phyloP scores from a whole-genome alignment of 2,329 filamentous ascomycete species.

The Fusarium buharicum region DNA sequence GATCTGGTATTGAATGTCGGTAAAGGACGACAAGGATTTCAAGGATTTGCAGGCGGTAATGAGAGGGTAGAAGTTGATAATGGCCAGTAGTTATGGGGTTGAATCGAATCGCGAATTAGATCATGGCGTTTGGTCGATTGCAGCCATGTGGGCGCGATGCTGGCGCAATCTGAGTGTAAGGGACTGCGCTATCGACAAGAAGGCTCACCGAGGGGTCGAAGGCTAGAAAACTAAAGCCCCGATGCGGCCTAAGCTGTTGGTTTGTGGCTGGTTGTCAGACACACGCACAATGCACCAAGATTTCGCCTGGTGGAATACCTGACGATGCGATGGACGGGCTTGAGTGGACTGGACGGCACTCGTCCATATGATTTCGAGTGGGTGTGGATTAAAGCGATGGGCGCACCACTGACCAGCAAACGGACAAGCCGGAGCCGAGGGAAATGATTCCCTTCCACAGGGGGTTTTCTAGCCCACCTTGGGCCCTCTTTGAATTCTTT shows the following conservation, averaged over 20 bases:
- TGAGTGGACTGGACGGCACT: slow-evolving; percentile 11
- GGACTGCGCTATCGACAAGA: slow-evolving; percentile 45
- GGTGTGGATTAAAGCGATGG: slow-evolving; percentile 16
- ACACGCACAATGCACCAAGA: slow-evolving; percentile 31
- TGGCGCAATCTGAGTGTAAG: slow-evolving; percentile 38
- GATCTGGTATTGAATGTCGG: slow-evolving; percentile 21
- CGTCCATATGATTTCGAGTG: slow-evolving; percentile 7
- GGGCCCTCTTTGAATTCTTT: not conserved
- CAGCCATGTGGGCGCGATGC: slow-evolving; percentile 40
- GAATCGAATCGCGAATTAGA: slow-evolving; percentile 44
- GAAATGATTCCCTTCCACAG: slow-evolving; percentile 5
- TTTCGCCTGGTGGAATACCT: slow-evolving; percentile 26
- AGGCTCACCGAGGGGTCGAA: slow-evolving; percentile 48
- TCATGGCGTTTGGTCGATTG: slow-evolving; percentile 43
- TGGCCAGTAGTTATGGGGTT: slow-evolving; percentile 27
- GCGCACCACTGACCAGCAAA: slow-evolving; percentile 9
- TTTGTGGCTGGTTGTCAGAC: slow-evolving; percentile 33
- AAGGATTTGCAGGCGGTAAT: slow-evolving; percentile 30
- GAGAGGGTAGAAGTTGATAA: slow-evolving; percentile 26
- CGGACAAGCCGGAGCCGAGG: slow-evolving; percentile 22
- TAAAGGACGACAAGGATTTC: slow-evolving; percentile 22
- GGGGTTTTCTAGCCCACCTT: slow-evolving; percentile 9
- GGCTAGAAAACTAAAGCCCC: slow-evolving; percentile 34
- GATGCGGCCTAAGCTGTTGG: slow-evolving; percentile 26
- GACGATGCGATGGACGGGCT: slow-evolving; percentile 12